Evolutionary conservation across 768 basidiomycete genomes (phyloP).

Genomic region (Tylopilus sp.): DNA sequence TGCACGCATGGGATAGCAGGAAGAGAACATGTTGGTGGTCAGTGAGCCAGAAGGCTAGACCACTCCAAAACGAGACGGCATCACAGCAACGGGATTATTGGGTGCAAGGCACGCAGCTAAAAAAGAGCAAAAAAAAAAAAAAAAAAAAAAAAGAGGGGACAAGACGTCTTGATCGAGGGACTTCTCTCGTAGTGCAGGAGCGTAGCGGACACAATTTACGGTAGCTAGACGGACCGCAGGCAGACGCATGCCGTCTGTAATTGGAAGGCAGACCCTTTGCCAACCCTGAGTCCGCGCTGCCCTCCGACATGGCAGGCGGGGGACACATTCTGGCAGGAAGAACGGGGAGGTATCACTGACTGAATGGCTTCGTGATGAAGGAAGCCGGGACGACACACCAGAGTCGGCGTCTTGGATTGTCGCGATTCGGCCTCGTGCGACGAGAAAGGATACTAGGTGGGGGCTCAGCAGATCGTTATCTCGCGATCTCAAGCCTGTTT

Average conservation of each 20-base stretch:
- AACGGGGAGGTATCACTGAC: conserved; percentile 13
- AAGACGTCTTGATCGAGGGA: not conserved
- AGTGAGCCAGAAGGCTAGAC: conserved; percentile 4
- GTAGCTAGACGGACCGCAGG: conserved; percentile 27
- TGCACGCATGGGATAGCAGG: no score
- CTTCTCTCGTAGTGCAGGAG: conserved; percentile 19
- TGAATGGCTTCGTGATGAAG: conserved; percentile 17
- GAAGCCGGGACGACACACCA: not conserved
- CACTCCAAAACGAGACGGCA: conserved; percentile 3
- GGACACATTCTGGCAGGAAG: conserved; percentile 7
- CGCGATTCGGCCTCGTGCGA: conserved; percentile 16
- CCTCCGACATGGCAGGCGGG: conserved; percentile 16
- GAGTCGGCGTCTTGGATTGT: conserved; percentile 25
- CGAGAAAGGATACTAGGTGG: conserved; percentile 3
- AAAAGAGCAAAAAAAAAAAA: conserved; percentile 4
- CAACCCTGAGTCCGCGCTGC: conserved; percentile 12
- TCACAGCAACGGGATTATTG: conserved; percentile 5
- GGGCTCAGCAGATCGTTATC: conserved; percentile 25
- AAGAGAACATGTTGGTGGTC: not conserved
- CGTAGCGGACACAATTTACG: conserved; percentile 23
- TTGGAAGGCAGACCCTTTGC: conserved; percentile 22
- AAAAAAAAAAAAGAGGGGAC: conserved; percentile 14
- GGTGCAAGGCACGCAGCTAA: conserved; percentile 18
- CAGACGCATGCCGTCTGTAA: conserved; percentile 24
- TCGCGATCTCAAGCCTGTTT: conserved; percentile 26